These are phyloP conservation scores for Trametes versicolor DNA, from an alignment of 1,284 basidiomycete species.

Conservation along the genomic window DNA sequence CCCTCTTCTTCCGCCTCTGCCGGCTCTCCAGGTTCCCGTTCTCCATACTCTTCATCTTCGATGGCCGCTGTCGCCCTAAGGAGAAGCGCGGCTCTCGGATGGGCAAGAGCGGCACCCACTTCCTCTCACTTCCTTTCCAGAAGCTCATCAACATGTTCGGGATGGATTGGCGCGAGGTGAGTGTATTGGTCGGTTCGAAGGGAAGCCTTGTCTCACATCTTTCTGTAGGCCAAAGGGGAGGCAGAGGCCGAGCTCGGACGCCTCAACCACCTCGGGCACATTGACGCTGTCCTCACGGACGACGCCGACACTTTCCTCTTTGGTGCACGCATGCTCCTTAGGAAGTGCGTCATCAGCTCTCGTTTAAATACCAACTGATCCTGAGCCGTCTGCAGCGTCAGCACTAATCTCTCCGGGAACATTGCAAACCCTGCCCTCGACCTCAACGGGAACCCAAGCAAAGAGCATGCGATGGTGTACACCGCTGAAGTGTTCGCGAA, in stretches of 20 bases:
- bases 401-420: conserved; percentile 55
- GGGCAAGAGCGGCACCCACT: conserved; percentile 57
- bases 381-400: conserved; percentile 49
- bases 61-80: conserved; percentile 69
- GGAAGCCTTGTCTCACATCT: background rate
- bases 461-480: conserved; percentile 55
- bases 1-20: conserved; percentile 53
- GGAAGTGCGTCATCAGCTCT: conserved; percentile 42
- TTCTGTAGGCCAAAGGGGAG: conserved; percentile 67
- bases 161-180: conserved; percentile 66
- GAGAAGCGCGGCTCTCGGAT: conserved; percentile 64
- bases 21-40: conserved; percentile 62
- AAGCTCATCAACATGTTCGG: conserved; percentile 64
- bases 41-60: conserved; percentile 75
- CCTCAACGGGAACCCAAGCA: conserved; percentile 50
- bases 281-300: conserved; percentile 74
- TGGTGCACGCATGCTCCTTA: conserved; percentile 48
- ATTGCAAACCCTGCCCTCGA: conserved; percentile 50
- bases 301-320: conserved; percentile 64
- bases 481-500: conserved; percentile 48
- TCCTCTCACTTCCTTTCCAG: conserved; percentile 52
- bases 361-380: no score
- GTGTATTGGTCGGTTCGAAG: conserved; percentile 26
- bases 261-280: conserved; percentile 58
- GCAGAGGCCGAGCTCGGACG: conserved; percentile 76